Evolutionary conservation across 1,284 basidiomycete genomes (phyloP), one percentile per base, ranked within the genome.

Genomic region (Ceratobasidium sp.): DNA sequence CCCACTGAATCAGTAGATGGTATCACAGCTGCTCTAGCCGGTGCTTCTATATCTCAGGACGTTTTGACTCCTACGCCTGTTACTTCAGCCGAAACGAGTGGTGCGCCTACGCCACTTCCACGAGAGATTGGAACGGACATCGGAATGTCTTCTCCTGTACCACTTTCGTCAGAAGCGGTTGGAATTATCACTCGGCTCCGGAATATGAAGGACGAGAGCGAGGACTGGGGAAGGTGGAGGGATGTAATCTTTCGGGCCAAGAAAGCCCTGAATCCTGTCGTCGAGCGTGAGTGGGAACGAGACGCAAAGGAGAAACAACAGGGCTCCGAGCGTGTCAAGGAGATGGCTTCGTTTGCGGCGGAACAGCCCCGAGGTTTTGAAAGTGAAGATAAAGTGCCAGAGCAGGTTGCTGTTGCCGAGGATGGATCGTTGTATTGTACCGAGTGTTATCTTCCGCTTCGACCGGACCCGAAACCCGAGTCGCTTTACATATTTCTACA

Each of bases 401-500:
- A 69, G 46, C 60, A 71, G 20, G 69, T 78, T 13, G 77, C 63
- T 9, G 69, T 73, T 26, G 78, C 64, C 15, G 78, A 69, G 49
- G 79, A 79, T 73, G 77, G 67, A 60, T 83, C 85, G 76, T 83
- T 89, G 26, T 95, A 94, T 84, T 98, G 97, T 84, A 87, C 90
- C 0, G 93, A 95, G 83, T 98, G 97, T 84, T 97, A 94, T 85
- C 88, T 97, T 42, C 97, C 97, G 18, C 86, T 98, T 10, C 91
- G 96, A 75, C 95, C 95, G 9, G 97, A 98, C 85, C 97, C 97
- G 0, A 91, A 91, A 83, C 95, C 96, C 1, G 95, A 97, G 84
- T 92, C 91, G 79, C 86, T 98, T 78, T 98, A 96, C 85, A 98
- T 98, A 81, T 98, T 97, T 86, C 86, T 98, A 82, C 97, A 98